These are phyloP conservation scores for Phycomyces blakesleeanus DNA, from an alignment of 192 early-diverging fungal species.

Conservation along the genomic window DNA sequence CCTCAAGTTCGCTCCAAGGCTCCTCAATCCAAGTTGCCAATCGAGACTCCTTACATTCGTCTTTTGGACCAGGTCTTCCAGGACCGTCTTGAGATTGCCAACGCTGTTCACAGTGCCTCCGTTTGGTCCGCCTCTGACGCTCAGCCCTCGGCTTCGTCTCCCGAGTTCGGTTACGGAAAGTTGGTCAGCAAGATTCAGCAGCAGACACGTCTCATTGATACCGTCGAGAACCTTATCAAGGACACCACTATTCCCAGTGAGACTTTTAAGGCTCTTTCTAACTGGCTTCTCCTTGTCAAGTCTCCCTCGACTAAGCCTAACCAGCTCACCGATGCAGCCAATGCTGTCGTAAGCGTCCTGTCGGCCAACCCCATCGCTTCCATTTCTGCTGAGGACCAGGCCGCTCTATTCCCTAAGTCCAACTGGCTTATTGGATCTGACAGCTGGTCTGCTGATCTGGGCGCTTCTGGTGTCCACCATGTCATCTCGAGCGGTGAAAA, in stretches of 20 bases:
- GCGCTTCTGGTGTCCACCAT: conserved; percentile 86
- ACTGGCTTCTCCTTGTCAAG: conserved; percentile 58
- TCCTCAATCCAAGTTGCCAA: conserved; percentile 29
- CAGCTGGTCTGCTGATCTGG: conserved; percentile 82
- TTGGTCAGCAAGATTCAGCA: conserved; percentile 63
- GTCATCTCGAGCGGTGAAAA: conserved; percentile 78
- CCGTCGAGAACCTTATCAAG: conserved; percentile 57
- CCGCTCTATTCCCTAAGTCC: conserved; percentile 58
- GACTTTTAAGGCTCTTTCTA: conserved; percentile 51
- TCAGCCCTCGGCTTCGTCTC: conserved; percentile 52
- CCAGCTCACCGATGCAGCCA: conserved; percentile 31
- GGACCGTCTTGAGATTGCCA: conserved; percentile 73
- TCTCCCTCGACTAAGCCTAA: conserved; percentile 29
- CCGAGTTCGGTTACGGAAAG: conserved; percentile 87
- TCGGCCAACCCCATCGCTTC: conserved; percentile 6
- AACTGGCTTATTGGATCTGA: conserved; percentile 92
- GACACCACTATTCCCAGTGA: conserved; percentile 44
- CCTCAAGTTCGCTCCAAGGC: not conserved
- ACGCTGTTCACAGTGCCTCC: conserved; percentile 66
- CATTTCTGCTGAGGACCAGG: conserved; percentile 26
- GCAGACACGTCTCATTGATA: conserved; percentile 62
- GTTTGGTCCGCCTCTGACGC: conserved; percentile 64
- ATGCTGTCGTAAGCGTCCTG: conserved; percentile 8
- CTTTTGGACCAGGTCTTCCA: conserved; percentile 77
- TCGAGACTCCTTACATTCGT: conserved; percentile 78